phyloP scores from a whole-genome alignment of 2,329 filamentous ascomycete genomes.

The Colletotrichum lini region DNA sequence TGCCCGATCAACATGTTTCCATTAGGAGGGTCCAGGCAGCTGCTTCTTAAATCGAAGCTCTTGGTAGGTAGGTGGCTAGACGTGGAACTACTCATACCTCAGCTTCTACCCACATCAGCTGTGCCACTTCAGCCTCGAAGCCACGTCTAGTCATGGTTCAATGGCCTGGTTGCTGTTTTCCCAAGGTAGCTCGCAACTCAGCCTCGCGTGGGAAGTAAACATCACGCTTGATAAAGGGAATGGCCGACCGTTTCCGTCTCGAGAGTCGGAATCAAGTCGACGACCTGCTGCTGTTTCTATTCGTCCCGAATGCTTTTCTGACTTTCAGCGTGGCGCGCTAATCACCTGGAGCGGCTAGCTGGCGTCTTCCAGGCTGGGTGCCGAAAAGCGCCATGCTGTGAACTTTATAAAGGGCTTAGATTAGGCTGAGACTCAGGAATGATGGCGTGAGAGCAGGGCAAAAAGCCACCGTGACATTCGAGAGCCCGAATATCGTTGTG shows the following conservation, averaged over 20 bases:
- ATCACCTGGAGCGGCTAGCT: not conserved
- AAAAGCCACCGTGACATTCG: not conserved
- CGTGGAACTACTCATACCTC: accelerated
- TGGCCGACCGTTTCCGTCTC: not conserved
- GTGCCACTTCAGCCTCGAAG: not conserved
- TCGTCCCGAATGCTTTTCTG: not conserved
- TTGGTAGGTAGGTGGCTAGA: too few species aligned
- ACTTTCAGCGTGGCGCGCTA: conserved; percentile 33
- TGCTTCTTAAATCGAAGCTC: not conserved
- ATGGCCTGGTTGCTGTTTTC: not conserved
- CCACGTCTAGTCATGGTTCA: not conserved
- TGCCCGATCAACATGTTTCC: too few species aligned
- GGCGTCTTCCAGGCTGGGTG: not conserved
- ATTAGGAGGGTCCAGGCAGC: too few species aligned
- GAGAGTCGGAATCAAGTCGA: too few species aligned
- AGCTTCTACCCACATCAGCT: too few species aligned
- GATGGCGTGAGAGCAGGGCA: accelerated
- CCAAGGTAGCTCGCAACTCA: not conserved
- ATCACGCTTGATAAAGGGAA: too few species aligned
- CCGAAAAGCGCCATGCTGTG: not conserved
- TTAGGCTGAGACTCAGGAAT: not conserved
- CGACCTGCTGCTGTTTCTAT: not conserved
- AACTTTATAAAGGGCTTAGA: not conserved
- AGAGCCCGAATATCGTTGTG: too few species aligned
- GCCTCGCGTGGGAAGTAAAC: not conserved